Evolutionary conservation across 306 rosid species (phyloP), one percentile per base, ranked within the genome.

Genomic region (Phaseolus lunatus): DNA sequence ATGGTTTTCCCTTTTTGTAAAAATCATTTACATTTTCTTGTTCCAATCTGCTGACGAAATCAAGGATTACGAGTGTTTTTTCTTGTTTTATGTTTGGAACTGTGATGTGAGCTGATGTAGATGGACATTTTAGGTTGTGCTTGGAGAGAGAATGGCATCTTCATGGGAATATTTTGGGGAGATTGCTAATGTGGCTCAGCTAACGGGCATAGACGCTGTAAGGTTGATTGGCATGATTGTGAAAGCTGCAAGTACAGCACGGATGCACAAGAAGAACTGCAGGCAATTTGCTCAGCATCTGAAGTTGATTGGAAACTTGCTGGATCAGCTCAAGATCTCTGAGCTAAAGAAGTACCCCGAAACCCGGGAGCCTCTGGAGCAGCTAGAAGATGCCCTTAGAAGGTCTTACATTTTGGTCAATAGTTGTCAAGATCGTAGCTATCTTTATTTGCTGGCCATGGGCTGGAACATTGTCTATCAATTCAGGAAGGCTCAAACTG

Each of bases 381-480:
- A 92, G 86, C 92, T 96, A n/a, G 99, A 96, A 83, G 99, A 96
- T 3, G 93, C 99, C 31, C 88, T 96, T 16, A 92, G 96, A 78
- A 90, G 97, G 80, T 88, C 98, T n/a, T 92, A 80, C 68, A 80
- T 92, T 73, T 85, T 96, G 89, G 92, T 96, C 68, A 85, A 91
- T 56, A 96, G 97, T 83, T 96, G 99, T 82, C 94, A 92, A 63
- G 98, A 92, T 43, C 88, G 96, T 19, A 92, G 99, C 85, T 96
- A 89, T 75, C 93, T 96, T 61, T 96, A 92, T 80, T 35, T 96
- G 84, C 88, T 96, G 13, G 99, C 99, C 67, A 96, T 96, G 99
- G 99, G 99, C 0, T 96, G 99, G 99, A 96, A 91, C 88, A 88
- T 96, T 47, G 98, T 96, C 37, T 96, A 96, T 64, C 99, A 96